A percentile compares a stretch with the other conserved stretches of the same genome.
phyloP scores from a whole-genome alignment of 768 basidiomycete species.

The Sistotremastrum niveocremeum region DNA sequence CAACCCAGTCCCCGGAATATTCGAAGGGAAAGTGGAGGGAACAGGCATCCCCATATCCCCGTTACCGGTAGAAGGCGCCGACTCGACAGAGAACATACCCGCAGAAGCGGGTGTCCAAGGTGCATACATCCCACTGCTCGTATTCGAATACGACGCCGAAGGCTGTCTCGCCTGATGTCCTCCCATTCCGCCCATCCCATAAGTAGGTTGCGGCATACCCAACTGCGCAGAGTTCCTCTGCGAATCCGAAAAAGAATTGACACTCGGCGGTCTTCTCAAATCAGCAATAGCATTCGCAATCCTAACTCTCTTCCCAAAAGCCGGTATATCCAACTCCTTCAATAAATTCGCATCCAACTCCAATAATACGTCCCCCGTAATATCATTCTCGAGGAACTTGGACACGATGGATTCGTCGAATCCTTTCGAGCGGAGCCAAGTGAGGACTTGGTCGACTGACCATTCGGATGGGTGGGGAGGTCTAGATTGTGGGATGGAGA shows the following conservation, averaged over 20 bases:
- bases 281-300: conserved; percentile 90
- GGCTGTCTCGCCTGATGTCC: too few relatives aligned
- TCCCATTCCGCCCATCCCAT: too few relatives aligned
- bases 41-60: too few relatives aligned
- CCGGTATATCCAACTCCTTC: conserved; percentile 90
- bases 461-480: conserved; percentile 50
- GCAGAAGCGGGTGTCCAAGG: too few relatives aligned
- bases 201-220: neutral
- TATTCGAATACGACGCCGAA: too few relatives aligned
- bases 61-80: too few relatives aligned
- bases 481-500: conserved; percentile 12
- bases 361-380: conserved; percentile 91
- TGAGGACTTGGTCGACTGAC: conserved; percentile 78
- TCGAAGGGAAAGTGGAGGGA: too few relatives aligned
- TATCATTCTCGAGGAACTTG: conserved; percentile 95
- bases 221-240: neutral
- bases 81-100: too few relatives aligned
- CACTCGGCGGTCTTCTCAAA: conserved; percentile 58
- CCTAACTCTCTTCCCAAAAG: conserved; percentile 88
- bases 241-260: conserved; percentile 11
- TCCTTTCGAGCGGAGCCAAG: conserved; percentile 74
- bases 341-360: conserved; percentile 87
- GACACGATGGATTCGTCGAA: conserved; percentile 74
- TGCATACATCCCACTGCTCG: too few relatives aligned
- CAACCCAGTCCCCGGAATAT: too few relatives aligned